Conservation (phyloP, 2,329 filamentous ascomycete genomes). For the Sclerotinia minor region DNA sequence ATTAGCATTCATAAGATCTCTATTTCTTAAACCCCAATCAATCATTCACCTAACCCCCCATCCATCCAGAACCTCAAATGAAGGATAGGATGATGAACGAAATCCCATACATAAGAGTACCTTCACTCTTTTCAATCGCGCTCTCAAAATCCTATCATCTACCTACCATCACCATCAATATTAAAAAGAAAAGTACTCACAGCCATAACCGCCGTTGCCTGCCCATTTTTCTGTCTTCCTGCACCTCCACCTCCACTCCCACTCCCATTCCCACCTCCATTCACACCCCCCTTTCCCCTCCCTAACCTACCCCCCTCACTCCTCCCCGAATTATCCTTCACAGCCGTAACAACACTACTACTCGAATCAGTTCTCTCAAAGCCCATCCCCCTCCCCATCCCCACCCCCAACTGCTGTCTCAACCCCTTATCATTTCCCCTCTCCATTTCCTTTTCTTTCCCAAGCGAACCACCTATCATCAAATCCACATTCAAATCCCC, state of each 20-base stretch:
- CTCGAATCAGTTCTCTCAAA: conserved; percentile 32
- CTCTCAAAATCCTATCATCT: neutral
- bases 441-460: neutral
- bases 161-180: neutral
- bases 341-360: conserved; percentile 36
- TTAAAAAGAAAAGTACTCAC: neutral
- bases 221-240: neutral
- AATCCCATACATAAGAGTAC: neutral
- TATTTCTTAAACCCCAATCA: neutral
- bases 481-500: too few relatives aligned
- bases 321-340: conserved; percentile 33
- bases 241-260: neutral
- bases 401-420: neutral
- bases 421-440: neutral
- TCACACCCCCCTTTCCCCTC: conserved; percentile 25
- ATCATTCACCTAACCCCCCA: neutral
- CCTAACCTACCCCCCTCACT: neutral
- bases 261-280: conserved; percentile 20
- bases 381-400: neutral
- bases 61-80: neutral
- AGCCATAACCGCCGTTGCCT: conserved; percentile 25
- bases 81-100: too few relatives aligned
- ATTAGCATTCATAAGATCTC: neutral
- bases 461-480: neutral
- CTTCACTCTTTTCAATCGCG: too few relatives aligned